Evolutionary conservation across 1,284 basidiomycete genomes (phyloP).

Genomic region (Crepidotus sp.): DNA sequence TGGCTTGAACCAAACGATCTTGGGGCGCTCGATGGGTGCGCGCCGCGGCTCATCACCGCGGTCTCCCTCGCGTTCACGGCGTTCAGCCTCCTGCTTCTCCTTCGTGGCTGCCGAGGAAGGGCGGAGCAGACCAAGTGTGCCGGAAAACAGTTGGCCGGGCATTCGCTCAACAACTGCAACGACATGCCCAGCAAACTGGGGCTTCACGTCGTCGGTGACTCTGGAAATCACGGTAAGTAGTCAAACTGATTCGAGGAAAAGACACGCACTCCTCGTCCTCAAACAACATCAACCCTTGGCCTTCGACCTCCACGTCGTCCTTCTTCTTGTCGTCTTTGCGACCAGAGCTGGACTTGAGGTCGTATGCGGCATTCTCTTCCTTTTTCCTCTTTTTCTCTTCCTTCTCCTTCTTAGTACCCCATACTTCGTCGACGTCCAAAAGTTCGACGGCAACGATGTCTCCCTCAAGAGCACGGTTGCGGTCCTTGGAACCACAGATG

Average conservation of each 20-base stretch:
- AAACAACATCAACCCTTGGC: conserved; percentile 91
- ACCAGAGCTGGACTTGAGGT: conserved; percentile 62
- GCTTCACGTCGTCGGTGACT: conserved; percentile 95
- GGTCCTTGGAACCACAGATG: conserved; percentile 96
- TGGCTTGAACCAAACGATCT: conserved; percentile 99
- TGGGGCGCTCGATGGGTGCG: conserved; percentile 78
- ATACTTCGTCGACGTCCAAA: conserved; percentile 95
- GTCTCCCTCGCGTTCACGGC: conserved; percentile 92
- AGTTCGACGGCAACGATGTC: conserved; percentile 99
- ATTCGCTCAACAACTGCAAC: conserved; percentile 97
- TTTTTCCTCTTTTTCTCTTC: conserved; percentile 99
- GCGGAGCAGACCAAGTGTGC: conserved; percentile 89
- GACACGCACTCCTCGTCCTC: conserved; percentile 86
- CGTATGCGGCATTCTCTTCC: conserved; percentile 95
- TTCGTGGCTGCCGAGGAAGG: conserved; percentile 98
- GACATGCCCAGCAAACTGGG: conserved; percentile 94
- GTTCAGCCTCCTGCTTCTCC: conserved; percentile 98
- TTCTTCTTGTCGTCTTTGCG: conserved; percentile 99
- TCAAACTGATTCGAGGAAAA: neutral
- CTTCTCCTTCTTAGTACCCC: conserved; percentile 99
- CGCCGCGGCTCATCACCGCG: conserved; percentile 73
- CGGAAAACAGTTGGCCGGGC: conserved; percentile 97
- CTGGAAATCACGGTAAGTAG: conserved; percentile 30
- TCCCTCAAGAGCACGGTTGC: conserved; percentile 96
- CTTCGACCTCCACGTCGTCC: conserved; percentile 99